phyloP scores from a whole-genome alignment of 768 basidiomycete genomes.

The Mycena galericulata region DNA sequence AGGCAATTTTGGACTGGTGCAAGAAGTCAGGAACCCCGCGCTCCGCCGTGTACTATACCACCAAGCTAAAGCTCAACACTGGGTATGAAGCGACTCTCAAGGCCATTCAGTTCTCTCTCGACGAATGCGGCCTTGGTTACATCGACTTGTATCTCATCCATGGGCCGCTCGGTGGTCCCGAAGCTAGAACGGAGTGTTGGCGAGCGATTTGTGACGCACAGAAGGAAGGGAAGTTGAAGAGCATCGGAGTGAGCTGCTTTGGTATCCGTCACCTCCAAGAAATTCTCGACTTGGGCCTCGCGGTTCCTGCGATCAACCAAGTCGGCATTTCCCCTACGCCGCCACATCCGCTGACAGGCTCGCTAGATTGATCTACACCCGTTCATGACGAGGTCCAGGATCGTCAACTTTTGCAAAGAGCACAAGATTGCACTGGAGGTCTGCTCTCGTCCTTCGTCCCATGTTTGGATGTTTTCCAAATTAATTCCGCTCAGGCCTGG shows the following conservation, averaged over 20 bases:
- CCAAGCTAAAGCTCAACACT: conserved; percentile 72
- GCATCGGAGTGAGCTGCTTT: conserved; percentile 75
- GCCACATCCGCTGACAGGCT: conserved; percentile 7
- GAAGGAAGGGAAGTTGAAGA: conserved; percentile 67
- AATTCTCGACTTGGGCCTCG: conserved; percentile 54
- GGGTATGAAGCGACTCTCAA: conserved; percentile 61
- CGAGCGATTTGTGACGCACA: conserved; percentile 72
- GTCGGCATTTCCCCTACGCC: conserved; percentile 43
- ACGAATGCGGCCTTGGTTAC: conserved; percentile 66
- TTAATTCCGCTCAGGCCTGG: conserved; percentile 65
- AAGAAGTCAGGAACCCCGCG: conserved; percentile 61
- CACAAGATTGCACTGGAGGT: conserved; percentile 75
- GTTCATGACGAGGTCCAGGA: conserved; percentile 74
- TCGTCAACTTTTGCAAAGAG: conserved; percentile 69
- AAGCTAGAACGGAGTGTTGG: conserved; percentile 73
- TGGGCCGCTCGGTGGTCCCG: conserved; percentile 71
- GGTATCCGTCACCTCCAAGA: conserved; percentile 73
- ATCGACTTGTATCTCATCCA: conserved; percentile 83
- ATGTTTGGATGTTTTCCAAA: conserved; percentile 4
- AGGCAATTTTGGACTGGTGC: conserved; percentile 70
- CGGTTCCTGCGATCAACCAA: conserved; percentile 72
- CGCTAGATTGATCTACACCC: conserved; percentile 69
- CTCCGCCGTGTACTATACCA: conserved; percentile 74
- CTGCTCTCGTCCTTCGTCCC: conserved; percentile 30
- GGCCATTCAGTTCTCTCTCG: conserved; percentile 65